Base-by-base conservation (phyloP, 495 filamentous ascomycete genomes). In the Penicillium daleae region DNA sequence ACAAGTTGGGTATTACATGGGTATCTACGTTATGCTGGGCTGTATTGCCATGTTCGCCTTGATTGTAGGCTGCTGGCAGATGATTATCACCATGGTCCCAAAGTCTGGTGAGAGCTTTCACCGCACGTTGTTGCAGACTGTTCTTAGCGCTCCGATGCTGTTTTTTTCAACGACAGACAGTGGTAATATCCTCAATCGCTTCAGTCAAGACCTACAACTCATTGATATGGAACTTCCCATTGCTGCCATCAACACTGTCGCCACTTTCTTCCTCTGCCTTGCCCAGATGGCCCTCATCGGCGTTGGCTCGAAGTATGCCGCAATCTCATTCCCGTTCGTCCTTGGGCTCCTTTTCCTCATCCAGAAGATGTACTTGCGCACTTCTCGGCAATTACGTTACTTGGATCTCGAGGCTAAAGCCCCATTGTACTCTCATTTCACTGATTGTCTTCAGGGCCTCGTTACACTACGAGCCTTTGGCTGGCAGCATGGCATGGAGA, bases 331-430 rank as follows among this genome's bases (percentile, higher is more conserved):
- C 59, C 84, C 84, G 0, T 50, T 83, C 40, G 75, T 82, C 7
- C 62, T 82, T 32, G 61, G 82, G 12, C 65, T 78, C 26, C 59
- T 87, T 6, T 88, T 83, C 59, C 31, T 81, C 17, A 77, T 90
- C 6, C 85, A 89, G 62, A 85, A 83, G 56, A 72, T 83, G 37
- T 90, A 90, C 60, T 77, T 90, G 5, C 79, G 83, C 12, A 90
- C 87, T 1, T 89, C 86, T 2, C 82, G 86, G 4, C 87, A 89
- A 64, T 70, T 90, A 6, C 85, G 87, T 35, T 76, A 87, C 46
- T 72, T 90, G 22, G 87, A 89, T 32, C 76, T 89, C 8, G 86
- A 89, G 71, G 78, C 83, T 15, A 85, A 87, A 67, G 79, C 86
- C 4, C 84, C 86, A 3, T 72, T 89, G 1, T 87, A 83, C 58